These are phyloP conservation scores for Rachicladosporium sp. DNA, from an alignment of 2,329 filamentous ascomycete genomes.

Conservation along the genomic window DNA sequence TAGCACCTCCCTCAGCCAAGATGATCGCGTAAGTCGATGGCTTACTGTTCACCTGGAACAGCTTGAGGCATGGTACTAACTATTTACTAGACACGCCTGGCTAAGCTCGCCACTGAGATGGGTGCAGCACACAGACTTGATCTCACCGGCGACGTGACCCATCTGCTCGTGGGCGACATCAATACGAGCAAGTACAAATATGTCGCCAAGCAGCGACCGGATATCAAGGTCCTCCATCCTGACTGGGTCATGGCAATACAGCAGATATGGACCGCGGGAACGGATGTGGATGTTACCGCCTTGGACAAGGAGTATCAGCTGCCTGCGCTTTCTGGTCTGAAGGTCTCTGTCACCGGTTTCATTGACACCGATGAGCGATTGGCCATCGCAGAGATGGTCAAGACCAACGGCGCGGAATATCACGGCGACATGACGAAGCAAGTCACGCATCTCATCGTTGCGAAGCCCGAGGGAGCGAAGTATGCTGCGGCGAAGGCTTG, in stretches of 20 bases:
- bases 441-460: slow-evolving; percentile 79
- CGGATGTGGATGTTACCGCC: slow-evolving; percentile 56
- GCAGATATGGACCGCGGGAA: slow-evolving; percentile 66
- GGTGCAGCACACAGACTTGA: slow-evolving; percentile 81
- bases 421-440: slow-evolving; percentile 74
- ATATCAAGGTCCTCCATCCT: slow-evolving; percentile 72
- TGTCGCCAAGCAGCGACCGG: slow-evolving; percentile 77
- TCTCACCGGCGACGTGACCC: slow-evolving; percentile 89
- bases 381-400: slow-evolving; percentile 42
- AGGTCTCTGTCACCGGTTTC: slow-evolving; percentile 59
- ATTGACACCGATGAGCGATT: slow-evolving; percentile 55
- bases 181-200: slow-evolving; percentile 91
- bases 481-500: slow-evolving; percentile 78
- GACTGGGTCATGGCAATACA: slow-evolving; percentile 75
- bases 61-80: slow-evolving; percentile 1
- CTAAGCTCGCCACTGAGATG: slow-evolving; percentile 59
- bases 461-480: slow-evolving; percentile 70
- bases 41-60: background rate
- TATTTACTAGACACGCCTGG: slow-evolving; percentile 23
- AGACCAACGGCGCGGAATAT: slow-evolving; percentile 65
- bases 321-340: slow-evolving; percentile 49
- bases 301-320: slow-evolving; percentile 57
- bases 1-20: slow-evolving; percentile 21
- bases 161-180: slow-evolving; percentile 80
- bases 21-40: slow-evolving; percentile 19